Percentiles rank a stretch among this genome's conserved stretches.
Evolutionary conservation across 2,329 filamentous ascomycete species (phyloP).

Genomic region (Talaromyces piceae): DNA sequence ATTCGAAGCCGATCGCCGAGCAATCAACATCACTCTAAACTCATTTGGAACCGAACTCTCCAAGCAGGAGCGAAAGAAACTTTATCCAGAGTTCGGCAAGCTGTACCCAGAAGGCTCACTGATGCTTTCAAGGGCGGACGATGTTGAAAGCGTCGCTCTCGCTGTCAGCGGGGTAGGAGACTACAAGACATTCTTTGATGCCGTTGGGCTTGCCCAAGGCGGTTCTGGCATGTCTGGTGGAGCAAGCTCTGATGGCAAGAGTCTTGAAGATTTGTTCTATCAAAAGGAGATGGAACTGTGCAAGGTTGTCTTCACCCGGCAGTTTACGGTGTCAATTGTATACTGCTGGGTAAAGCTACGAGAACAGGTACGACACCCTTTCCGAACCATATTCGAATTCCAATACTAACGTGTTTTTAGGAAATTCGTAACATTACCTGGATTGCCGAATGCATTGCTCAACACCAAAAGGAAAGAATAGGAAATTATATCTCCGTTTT

Average conservation of each 20-base stretch:
- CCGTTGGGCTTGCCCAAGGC: slow-evolving; percentile 69
- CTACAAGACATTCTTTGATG: slow-evolving; percentile 94
- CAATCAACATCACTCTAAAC: slow-evolving; percentile 99
- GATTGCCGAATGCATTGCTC: slow-evolving; percentile 99
- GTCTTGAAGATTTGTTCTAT: slow-evolving; percentile 95
- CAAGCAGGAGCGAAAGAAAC: slow-evolving; percentile 89
- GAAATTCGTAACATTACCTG: slow-evolving; percentile 99
- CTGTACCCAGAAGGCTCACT: slow-evolving; percentile 89
- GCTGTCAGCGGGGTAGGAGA: slow-evolving; percentile 89
- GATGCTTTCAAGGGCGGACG: slow-evolving; percentile 91
- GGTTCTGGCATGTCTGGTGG: slow-evolving; percentile 72
- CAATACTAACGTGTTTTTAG: slow-evolving; percentile 44
- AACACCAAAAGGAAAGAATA: slow-evolving; percentile 98
- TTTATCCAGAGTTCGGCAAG: slow-evolving; percentile 86
- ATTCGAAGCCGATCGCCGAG: slow-evolving; percentile 91
- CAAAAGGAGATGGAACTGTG: slow-evolving; percentile 99
- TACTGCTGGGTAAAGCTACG: slow-evolving; percentile 97
- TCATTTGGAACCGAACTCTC: slow-evolving; percentile 94
- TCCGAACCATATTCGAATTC: background rate
- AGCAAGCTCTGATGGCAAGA: slow-evolving; percentile 72
- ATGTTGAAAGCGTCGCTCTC: slow-evolving; percentile 85
- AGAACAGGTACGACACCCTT: slow-evolving; percentile 67
- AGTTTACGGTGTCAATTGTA: slow-evolving; percentile 91
- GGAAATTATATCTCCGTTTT: slow-evolving; percentile 99
- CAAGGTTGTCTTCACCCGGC: slow-evolving; percentile 88